Evolutionary conservation across 306 rosid genomes (phyloP).

Genomic region (Castanea mollissima): DNA sequence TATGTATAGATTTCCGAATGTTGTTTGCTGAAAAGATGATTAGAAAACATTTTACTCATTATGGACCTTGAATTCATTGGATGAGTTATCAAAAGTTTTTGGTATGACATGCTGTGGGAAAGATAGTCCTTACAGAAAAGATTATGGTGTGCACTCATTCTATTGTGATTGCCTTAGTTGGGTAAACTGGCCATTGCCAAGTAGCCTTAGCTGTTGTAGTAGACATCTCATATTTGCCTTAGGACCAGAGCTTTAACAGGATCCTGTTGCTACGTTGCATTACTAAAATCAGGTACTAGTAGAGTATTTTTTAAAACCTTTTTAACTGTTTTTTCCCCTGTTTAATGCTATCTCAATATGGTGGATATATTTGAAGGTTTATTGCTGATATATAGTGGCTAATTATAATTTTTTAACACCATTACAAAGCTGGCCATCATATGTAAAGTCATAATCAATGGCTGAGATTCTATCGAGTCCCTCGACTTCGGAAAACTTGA

Average conservation of each 20-base stretch:
- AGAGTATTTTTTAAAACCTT: background rate
- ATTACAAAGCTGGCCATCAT: background rate
- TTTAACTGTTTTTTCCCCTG: background rate
- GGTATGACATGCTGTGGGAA: slow-evolving; percentile 8
- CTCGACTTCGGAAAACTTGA: too few species aligned
- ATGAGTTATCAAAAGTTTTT: background rate
- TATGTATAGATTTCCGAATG: background rate
- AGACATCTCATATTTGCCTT: background rate
- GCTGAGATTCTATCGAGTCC: background rate
- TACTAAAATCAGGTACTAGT: background rate
- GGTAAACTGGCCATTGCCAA: background rate
- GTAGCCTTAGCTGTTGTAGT: background rate
- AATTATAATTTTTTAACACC: background rate
- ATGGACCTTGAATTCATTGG: background rate
- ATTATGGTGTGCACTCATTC: slow-evolving; percentile 27
- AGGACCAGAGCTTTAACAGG: background rate
- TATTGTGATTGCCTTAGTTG: slow-evolving; percentile 11
- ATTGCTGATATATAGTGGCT: background rate
- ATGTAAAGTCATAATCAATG: background rate
- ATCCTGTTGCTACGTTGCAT: background rate
- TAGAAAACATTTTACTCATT: background rate
- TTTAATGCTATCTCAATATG: slow-evolving; percentile 4
- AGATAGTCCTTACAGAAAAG: background rate
- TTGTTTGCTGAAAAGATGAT: slow-evolving; percentile 17
- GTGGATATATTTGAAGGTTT: slow-evolving; percentile 5